Conservation (phyloP, 1,284 basidiomycete genomes). For the Pholiota adiposa region DNA sequence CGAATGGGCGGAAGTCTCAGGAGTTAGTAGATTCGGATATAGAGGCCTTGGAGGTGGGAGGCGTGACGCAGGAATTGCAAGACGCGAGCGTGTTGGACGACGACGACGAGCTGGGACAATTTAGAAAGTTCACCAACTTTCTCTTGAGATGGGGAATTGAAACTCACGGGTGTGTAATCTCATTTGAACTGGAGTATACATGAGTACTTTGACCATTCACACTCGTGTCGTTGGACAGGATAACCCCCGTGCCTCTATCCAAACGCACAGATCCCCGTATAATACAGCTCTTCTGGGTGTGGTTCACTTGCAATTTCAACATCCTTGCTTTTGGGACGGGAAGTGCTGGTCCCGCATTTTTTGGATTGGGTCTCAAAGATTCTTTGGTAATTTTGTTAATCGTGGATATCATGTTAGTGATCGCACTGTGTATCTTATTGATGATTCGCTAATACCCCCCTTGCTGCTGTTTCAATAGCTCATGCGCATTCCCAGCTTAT, state of each 20-base stretch:
- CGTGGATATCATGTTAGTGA: constrained; percentile 56
- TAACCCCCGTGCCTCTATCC: constrained; percentile 51
- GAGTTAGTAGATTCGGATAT: neutral
- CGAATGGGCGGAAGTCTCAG: neutral
- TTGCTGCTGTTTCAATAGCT: constrained; percentile 22
- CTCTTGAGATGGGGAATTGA: constrained; percentile 35
- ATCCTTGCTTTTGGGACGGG: constrained; percentile 58
- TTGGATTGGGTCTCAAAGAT: constrained; percentile 55
- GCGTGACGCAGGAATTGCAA: neutral
- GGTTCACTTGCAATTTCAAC: constrained; percentile 69
- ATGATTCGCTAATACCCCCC: no score
- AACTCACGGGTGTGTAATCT: constrained; percentile 39
- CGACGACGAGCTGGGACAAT: constrained; percentile 14
- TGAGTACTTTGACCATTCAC: neutral
- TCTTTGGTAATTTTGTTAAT: constrained; percentile 56
- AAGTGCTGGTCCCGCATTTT: constrained; percentile 63
- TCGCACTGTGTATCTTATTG: neutral
- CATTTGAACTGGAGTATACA: neutral
- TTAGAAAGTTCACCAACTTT: constrained; percentile 18
- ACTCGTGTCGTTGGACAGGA: constrained; percentile 37
- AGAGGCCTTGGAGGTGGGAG: neutral
- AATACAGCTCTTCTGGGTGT: constrained; percentile 69
- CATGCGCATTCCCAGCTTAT: constrained; percentile 50
- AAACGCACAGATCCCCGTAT: constrained; percentile 55
- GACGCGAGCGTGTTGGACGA: neutral